Percentiles rank a stretch among this genome's conserved stretches.
phyloP scores from a whole-genome alignment of 2,329 filamentous ascomycete species.

The Xylariaceae sp. region DNA sequence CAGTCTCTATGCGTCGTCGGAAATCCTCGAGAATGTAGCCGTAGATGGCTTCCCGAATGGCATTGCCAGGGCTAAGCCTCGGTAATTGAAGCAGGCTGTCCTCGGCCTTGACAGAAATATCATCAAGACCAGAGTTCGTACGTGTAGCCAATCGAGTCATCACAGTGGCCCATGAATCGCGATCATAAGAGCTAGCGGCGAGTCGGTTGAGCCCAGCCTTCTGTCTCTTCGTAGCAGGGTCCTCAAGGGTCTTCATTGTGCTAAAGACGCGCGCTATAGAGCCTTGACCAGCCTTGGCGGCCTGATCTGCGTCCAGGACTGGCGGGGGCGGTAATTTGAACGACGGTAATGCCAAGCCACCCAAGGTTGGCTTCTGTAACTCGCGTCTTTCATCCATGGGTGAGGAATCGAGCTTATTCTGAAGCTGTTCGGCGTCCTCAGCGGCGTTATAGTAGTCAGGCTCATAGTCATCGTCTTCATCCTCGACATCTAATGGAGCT shows the following conservation, averaged over 20 bases:
- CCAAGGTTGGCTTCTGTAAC: constrained; percentile 40
- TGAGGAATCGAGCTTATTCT: constrained; percentile 70
- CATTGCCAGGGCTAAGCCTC: constrained; percentile 48
- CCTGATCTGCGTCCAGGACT: constrained; percentile 65
- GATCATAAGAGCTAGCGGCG: constrained; percentile 77
- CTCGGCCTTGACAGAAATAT: constrained; percentile 53
- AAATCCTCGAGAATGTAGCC: constrained; percentile 90
- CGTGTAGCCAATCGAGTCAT: constrained; percentile 82
- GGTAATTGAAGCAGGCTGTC: constrained; percentile 31
- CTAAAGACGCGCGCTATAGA: constrained; percentile 74
- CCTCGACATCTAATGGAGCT: constrained; percentile 59
- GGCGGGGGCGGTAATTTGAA: constrained; percentile 79
- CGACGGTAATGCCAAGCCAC: constrained; percentile 63
- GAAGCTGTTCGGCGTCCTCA: constrained; percentile 72
- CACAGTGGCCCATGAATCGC: constrained; percentile 87
- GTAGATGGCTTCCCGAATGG: constrained; percentile 77
- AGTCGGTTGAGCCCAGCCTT: constrained; percentile 77
- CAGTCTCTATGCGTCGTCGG: constrained; percentile 80
- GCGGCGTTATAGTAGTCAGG: constrained; percentile 70
- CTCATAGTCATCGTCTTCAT: constrained; percentile 90
- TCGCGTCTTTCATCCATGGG: constrained; percentile 49
- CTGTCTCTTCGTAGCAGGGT: constrained; percentile 55
- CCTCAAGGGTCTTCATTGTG: constrained; percentile 70
- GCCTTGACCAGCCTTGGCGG: constrained; percentile 68
- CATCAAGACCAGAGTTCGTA: constrained; percentile 66